phyloP scores from a whole-genome alignment of 1,284 basidiomycete species.

The Cutaneotrichosporon sp. region DNA sequence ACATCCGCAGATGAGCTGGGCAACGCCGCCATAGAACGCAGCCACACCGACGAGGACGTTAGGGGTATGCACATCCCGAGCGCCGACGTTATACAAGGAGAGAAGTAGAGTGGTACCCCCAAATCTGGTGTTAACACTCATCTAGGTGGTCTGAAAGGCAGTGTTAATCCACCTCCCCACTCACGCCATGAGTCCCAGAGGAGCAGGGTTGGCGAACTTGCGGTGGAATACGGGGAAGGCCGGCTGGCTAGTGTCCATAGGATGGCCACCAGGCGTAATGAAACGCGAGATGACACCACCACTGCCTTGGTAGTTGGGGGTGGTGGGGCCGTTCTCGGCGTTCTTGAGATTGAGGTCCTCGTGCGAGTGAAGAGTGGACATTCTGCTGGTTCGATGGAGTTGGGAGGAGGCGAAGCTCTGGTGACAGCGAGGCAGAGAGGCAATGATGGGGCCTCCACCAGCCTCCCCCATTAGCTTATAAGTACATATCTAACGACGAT shows the following conservation, averaged over 20 bases:
- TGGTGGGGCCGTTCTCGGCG: not conserved
- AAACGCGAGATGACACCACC: slow-evolving; percentile 29
- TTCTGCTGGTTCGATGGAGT: not conserved
- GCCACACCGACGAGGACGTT: slow-evolving; percentile 83
- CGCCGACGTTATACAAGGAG: slow-evolving; percentile 48
- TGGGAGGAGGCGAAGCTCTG: not conserved
- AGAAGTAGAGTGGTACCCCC: slow-evolving; percentile 55
- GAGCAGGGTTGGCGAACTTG: slow-evolving; percentile 54
- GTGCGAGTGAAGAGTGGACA: not conserved
- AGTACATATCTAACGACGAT: too few species aligned
- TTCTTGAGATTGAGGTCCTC: slow-evolving; percentile 1
- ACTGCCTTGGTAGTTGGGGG: slow-evolving; percentile 22
- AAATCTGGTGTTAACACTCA: slow-evolving; percentile 29
- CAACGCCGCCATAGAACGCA: slow-evolving; percentile 67
- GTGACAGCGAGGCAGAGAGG: too few species aligned
- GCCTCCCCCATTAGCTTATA: too few species aligned
- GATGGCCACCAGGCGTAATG: slow-evolving; percentile 45
- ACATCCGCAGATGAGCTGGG: slow-evolving; percentile 57
- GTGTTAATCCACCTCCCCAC: slow-evolving; percentile 21
- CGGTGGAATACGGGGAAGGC: slow-evolving; percentile 47
- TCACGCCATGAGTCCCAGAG: slow-evolving; percentile 50
- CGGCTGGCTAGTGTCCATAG: slow-evolving; percentile 43
- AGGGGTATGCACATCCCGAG: slow-evolving; percentile 50
- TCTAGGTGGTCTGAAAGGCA: not conserved
- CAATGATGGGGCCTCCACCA: too few species aligned